Conservation (phyloP, 2,329 filamentous ascomycete species). For the Cordyceps cicadae region DNA sequence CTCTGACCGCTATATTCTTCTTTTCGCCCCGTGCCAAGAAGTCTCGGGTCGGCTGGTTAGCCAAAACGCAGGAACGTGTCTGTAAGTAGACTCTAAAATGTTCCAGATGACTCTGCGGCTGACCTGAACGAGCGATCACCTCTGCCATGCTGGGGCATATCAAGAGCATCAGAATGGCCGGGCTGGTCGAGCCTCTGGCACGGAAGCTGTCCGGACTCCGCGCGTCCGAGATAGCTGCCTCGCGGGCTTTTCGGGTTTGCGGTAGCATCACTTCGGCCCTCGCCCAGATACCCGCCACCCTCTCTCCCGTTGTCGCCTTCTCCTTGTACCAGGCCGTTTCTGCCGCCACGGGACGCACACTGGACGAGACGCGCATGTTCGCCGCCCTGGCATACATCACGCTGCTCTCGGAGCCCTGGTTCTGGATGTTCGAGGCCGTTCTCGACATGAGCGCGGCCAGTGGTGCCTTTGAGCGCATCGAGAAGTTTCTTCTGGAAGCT, state of each 20-base stretch:
- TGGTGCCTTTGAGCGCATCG: slow-evolving; percentile 33
- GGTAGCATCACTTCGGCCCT: slow-evolving; percentile 27
- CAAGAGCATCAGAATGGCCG: slow-evolving; percentile 35
- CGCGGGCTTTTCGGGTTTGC: slow-evolving; percentile 26
- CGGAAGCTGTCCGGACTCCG: slow-evolving; percentile 23
- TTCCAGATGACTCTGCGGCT: neutral
- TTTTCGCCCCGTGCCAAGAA: slow-evolving; percentile 22
- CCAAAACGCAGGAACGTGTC: slow-evolving; percentile 21
- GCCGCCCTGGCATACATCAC: slow-evolving; percentile 34
- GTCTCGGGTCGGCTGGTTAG: slow-evolving; percentile 21
- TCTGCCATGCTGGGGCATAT: slow-evolving; percentile 30
- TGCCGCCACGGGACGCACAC: slow-evolving; percentile 19
- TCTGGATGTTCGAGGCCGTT: slow-evolving; percentile 29
- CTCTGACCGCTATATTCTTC: slow-evolving; percentile 20
- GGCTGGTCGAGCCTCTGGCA: slow-evolving; percentile 25
- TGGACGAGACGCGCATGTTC: slow-evolving; percentile 30
- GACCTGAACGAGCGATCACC: slow-evolving; percentile 18
- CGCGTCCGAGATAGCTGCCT: slow-evolving; percentile 27
- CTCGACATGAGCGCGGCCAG: slow-evolving; percentile 29
- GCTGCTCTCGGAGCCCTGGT: slow-evolving; percentile 30
- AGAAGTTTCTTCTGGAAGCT: slow-evolving; percentile 25
- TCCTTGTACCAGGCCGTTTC: slow-evolving; percentile 27
- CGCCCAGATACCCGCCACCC: slow-evolving; percentile 24
- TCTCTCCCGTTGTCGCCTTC: slow-evolving; percentile 33
- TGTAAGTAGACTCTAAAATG: slow-evolving; percentile 14